phyloP scores from a whole-genome alignment of 768 basidiomycete genomes.

The Phaeotremella skinneri region DNA sequence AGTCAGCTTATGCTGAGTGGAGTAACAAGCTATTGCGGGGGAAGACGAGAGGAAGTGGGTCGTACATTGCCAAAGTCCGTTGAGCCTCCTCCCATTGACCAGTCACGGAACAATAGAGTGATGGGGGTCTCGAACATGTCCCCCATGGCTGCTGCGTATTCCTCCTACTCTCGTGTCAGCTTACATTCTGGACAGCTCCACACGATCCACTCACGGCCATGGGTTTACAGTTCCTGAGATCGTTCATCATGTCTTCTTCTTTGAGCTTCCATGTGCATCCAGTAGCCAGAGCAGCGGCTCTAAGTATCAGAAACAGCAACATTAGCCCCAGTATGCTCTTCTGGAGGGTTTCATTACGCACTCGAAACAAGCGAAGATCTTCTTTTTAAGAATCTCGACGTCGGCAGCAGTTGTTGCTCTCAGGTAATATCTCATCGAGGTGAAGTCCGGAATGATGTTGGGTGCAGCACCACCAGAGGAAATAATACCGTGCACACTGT shows the following conservation, averaged over 20 bases:
- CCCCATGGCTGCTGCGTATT: constrained; percentile 10
- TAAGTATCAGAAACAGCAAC: neutral
- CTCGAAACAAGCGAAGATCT: constrained; percentile 72
- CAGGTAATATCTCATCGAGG: constrained; percentile 68
- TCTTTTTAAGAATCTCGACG: constrained; percentile 59
- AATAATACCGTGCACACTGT: constrained; percentile 67
- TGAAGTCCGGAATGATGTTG: constrained; percentile 74
- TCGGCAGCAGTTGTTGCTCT: constrained; percentile 69
- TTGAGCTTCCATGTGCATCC: constrained; percentile 60
- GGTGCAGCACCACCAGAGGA: constrained; percentile 66
- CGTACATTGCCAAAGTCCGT: constrained; percentile 34
- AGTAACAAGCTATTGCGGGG: neutral
- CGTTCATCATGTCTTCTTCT: constrained; percentile 53
- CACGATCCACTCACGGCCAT: constrained; percentile 20
- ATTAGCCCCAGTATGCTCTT: too few relatives aligned
- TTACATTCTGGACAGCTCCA: too few relatives aligned
- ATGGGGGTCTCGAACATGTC: constrained; percentile 18
- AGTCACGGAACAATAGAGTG: constrained; percentile 9
- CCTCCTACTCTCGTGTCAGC: neutral
- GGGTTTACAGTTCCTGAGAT: constrained; percentile 55
- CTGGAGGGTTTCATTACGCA: constrained; percentile 52
- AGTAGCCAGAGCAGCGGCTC: constrained; percentile 56
- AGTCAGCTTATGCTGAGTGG: neutral
- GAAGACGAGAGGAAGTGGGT: too few relatives aligned
- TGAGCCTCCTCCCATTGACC: constrained; percentile 7